Evolutionary conservation across 441 rosid genomes (phyloP).

Genomic region (Bruguiera hainesii): DNA sequence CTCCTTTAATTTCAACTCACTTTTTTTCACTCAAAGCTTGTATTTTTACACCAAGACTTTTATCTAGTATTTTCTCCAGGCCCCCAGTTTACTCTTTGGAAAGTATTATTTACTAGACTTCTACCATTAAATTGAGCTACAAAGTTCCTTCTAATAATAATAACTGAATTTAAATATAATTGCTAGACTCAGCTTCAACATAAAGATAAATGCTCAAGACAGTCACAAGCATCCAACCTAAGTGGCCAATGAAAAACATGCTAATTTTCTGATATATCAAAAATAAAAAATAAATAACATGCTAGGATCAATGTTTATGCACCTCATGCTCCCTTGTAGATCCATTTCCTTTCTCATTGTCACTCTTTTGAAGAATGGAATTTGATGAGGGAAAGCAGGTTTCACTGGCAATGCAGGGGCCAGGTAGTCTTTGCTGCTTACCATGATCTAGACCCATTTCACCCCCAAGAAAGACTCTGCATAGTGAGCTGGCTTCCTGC

Average conservation of each 20-base stretch:
- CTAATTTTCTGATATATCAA: no score
- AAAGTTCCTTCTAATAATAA: not conserved
- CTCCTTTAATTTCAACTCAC: no score
- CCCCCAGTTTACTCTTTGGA: not conserved
- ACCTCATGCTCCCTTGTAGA: slow-evolving; percentile 38
- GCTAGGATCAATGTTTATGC: slow-evolving; percentile 10
- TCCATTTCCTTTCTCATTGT: slow-evolving; percentile 15
- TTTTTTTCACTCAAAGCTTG: no score
- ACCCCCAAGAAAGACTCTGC: slow-evolving; percentile 35
- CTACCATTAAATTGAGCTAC: not conserved
- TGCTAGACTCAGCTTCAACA: no score
- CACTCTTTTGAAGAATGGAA: not conserved
- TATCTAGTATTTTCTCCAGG: not conserved
- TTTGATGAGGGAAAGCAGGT: slow-evolving; percentile 5
- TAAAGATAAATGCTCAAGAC: no score
- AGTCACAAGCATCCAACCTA: not conserved
- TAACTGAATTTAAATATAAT: not conserved
- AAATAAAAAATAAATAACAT: not conserved
- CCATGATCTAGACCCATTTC: slow-evolving; percentile 14
- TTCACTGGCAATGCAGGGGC: slow-evolving; percentile 12
- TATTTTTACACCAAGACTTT: no score
- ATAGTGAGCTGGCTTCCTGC: slow-evolving; percentile 45
- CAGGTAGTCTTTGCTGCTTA: slow-evolving; percentile 9
- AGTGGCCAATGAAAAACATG: slow-evolving; percentile 1
- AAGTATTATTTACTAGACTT: not conserved